These are phyloP conservation scores for Globisporangium polare DNA, from an alignment of 352 stramenopile genomes.

Conservation along the genomic window DNA sequence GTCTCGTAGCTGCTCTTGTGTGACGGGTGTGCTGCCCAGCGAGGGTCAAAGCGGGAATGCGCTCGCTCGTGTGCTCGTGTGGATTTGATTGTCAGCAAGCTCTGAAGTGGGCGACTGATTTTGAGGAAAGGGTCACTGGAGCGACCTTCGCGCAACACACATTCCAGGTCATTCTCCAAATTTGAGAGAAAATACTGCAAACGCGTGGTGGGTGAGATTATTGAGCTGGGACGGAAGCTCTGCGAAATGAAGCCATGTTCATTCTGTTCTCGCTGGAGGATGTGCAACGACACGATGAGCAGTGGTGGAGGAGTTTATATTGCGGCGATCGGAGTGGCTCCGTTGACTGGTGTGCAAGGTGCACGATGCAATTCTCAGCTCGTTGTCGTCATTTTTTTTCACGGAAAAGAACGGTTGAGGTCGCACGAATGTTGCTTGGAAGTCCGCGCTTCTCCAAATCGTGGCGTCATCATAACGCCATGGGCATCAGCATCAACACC, in stretches of 20 bases:
- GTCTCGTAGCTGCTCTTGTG: neutral
- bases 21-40: too few species aligned
- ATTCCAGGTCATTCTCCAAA: neutral
- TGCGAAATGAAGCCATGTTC: neutral
- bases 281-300: too few species aligned
- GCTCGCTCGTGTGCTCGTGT: neutral
- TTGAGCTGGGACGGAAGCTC: neutral
- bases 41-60: neutral
- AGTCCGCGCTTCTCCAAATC: neutral
- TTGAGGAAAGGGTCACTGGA: neutral
- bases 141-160: constrained; percentile 9
- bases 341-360: too few species aligned
- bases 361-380: too few species aligned
- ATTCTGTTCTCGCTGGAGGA: neutral
- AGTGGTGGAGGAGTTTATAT: too few species aligned
- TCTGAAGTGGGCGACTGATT: neutral
- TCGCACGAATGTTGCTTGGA: constrained; percentile 3
- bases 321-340: too few species aligned
- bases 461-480: neutral
- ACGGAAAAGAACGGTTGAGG: neutral
- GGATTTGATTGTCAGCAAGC: constrained; percentile 3
- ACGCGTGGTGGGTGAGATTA: neutral
- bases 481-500: neutral
- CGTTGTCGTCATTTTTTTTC: too few species aligned
- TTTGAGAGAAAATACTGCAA: neutral